phyloP scores from a whole-genome alignment of 805 yeast species.

The Candida sphagnicola region DNA sequence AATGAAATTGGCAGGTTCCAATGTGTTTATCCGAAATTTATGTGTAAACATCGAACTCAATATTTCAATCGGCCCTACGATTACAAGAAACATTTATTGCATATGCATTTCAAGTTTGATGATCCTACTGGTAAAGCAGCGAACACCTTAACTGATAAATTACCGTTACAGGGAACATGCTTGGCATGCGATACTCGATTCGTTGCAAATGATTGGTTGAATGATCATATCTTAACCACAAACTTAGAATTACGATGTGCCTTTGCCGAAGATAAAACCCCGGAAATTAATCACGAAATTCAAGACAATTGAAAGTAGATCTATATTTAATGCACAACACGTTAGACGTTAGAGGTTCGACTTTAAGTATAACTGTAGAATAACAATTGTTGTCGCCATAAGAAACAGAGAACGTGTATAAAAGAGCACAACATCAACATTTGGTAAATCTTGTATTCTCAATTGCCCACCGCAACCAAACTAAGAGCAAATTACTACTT shows the following conservation, averaged over 20 bases:
- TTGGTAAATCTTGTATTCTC: too few species aligned
- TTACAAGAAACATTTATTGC: slow-evolving; percentile 41
- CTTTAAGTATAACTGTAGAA: too few species aligned
- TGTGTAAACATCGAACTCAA: slow-evolving; percentile 40
- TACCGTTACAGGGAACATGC: slow-evolving; percentile 35
- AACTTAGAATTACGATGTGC: slow-evolving; percentile 19
- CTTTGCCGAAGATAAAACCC: slow-evolving; percentile 10
- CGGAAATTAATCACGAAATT: not conserved
- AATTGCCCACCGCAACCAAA: too few species aligned
- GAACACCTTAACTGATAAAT: slow-evolving; percentile 37
- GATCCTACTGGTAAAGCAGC: slow-evolving; percentile 38
- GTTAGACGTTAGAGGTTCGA: too few species aligned
- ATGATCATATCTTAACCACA: slow-evolving; percentile 44
- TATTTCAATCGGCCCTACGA: slow-evolving; percentile 44
- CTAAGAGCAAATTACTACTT: too few species aligned
- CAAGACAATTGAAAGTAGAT: not conserved
- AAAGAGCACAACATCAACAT: too few species aligned
- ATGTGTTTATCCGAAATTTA: slow-evolving; percentile 36
- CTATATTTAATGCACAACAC: too few species aligned
- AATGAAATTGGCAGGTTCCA: slow-evolving; percentile 41
- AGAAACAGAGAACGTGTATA: too few species aligned
- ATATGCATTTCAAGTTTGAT: slow-evolving; percentile 39
- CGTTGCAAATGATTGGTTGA: slow-evolving; percentile 54
- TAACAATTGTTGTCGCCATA: too few species aligned
- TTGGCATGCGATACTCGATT: slow-evolving; percentile 46